Evolutionary conservation across 208 protist genomes (phyloP).

Genomic region (Willaertia magna): DNA sequence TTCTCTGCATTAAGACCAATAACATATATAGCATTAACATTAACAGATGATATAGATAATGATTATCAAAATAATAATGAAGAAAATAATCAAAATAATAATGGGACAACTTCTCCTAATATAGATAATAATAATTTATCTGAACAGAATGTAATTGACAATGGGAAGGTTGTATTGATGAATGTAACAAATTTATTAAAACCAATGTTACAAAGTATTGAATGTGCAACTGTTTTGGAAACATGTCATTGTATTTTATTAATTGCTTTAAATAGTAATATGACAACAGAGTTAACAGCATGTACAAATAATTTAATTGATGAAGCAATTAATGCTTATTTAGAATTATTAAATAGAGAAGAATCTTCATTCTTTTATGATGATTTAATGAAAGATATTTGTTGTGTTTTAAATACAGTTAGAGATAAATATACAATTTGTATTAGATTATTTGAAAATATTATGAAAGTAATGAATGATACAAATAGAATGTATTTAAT

Average conservation of each 20-base stretch:
- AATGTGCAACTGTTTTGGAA: not conserved
- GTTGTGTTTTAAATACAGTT: not conserved
- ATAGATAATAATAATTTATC: not conserved
- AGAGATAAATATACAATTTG: not conserved
- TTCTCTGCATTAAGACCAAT: not conserved
- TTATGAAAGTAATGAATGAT: not conserved
- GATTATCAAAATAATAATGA: not conserved
- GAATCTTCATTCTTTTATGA: not conserved
- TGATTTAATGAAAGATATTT: conserved; percentile 9
- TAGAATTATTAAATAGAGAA: not conserved
- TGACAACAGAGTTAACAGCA: not conserved
- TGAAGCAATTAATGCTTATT: not conserved
- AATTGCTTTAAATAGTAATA: not conserved
- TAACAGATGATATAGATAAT: not conserved
- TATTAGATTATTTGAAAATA: not conserved
- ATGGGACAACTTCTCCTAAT: not conserved
- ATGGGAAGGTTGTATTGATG: not conserved
- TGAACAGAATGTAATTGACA: not conserved
- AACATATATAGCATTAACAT: not conserved
- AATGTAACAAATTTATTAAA: not conserved
- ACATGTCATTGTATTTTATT: not conserved
- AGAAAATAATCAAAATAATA: too few relatives aligned
- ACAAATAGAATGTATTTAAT: not conserved
- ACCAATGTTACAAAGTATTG: conserved; percentile 2
- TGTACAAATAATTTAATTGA: conserved; percentile 2